Evolutionary conservation across 495 filamentous ascomycete genomes (phyloP).

Genomic region (Alectoria sarmentosa): DNA sequence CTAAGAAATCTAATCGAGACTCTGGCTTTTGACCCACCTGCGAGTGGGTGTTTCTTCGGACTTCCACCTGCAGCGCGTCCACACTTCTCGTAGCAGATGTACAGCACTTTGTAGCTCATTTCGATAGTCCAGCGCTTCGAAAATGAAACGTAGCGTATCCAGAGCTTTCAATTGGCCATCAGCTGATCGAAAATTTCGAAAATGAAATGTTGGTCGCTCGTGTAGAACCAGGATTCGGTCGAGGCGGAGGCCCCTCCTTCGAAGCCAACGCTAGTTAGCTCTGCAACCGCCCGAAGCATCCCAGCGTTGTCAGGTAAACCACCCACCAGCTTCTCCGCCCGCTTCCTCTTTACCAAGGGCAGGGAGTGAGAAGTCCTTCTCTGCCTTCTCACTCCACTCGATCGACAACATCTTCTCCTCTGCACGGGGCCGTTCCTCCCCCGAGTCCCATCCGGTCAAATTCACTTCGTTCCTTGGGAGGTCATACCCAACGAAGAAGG

Average conservation of each 20-base stretch:
- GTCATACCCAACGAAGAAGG: slow-evolving; percentile 2
- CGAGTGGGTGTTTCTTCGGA: neutral
- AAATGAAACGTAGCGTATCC: neutral
- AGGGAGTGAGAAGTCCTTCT: slow-evolving; percentile 11
- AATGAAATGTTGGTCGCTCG: neutral
- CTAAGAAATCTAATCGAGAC: neutral
- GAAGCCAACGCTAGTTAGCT: slow-evolving; percentile 6
- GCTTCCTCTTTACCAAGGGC: slow-evolving; percentile 8
- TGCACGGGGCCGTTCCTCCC: slow-evolving; percentile 23
- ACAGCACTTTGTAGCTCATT: neutral
- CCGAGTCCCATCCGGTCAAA: slow-evolving; percentile 4
- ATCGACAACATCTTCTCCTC: slow-evolving; percentile 17
- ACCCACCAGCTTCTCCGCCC: slow-evolving; percentile 1
- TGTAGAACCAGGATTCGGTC: neutral
- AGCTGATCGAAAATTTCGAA: neutral
- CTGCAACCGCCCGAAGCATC: slow-evolving; percentile 5
- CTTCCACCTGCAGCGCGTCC: neutral
- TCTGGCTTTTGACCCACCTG: neutral
- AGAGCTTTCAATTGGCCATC: neutral
- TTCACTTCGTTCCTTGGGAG: slow-evolving; percentile 9
- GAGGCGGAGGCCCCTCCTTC: neutral
- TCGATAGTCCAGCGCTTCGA: slow-evolving; percentile 3
- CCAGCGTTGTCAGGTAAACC: slow-evolving; percentile 9
- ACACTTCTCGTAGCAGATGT: neutral
- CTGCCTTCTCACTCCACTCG: slow-evolving; percentile 23